Conservation (phyloP, 345 rosid genomes). For the Geranium rotundifolium region DNA sequence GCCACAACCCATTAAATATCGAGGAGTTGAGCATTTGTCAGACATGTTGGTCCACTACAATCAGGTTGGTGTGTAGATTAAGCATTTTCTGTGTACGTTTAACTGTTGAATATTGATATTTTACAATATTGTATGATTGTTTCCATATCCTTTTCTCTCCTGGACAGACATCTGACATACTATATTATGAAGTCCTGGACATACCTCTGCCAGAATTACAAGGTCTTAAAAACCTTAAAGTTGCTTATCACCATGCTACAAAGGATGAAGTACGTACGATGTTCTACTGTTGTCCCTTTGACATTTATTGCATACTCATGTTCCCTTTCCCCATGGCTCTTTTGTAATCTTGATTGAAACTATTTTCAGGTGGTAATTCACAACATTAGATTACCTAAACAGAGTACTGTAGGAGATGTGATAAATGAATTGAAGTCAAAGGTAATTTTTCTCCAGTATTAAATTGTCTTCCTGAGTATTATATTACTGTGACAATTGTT, state of each 20-base stretch:
- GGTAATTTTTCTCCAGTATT: slow-evolving; percentile 27
- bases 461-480: not conserved
- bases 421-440: slow-evolving; percentile 79
- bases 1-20: slow-evolving; percentile 83
- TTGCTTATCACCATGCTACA: slow-evolving; percentile 70
- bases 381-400: slow-evolving; percentile 87
- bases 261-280: slow-evolving; percentile 64
- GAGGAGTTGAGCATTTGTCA: slow-evolving; percentile 74
- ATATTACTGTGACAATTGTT: too few species aligned
- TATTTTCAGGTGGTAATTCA: slow-evolving; percentile 55
- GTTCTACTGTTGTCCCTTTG: not conserved
- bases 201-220: slow-evolving; percentile 95
- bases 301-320: not conserved
- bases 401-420: slow-evolving; percentile 90
- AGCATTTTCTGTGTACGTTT: slow-evolving; percentile 5
- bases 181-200: slow-evolving; percentile 97
- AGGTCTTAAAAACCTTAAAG: slow-evolving; percentile 85
- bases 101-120: not conserved
- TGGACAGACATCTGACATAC: slow-evolving; percentile 74
- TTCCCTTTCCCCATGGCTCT: not conserved
- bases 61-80: slow-evolving; percentile 41
- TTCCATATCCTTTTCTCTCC: slow-evolving; percentile 12
- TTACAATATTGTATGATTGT: not conserved
- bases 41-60: slow-evolving; percentile 92
- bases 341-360: slow-evolving; percentile 3